Conservation (phyloP, 768 basidiomycete species). For the Collybiopsis luxurians region DNA sequence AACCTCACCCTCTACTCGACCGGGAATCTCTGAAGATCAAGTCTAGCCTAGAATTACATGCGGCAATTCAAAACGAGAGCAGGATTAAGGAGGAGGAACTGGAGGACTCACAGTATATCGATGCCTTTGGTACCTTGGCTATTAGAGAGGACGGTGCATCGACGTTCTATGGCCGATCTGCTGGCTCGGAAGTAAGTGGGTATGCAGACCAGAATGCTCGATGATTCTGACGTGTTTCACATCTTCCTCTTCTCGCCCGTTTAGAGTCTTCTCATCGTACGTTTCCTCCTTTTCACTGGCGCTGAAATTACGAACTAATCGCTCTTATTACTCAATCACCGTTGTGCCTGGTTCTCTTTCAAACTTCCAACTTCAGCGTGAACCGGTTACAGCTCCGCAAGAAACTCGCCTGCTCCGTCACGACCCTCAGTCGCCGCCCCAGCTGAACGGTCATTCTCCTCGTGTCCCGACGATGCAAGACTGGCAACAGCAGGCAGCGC, state of each 20-base stretch:
- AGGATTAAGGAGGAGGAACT: conserved; percentile 25
- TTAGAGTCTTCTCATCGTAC: conserved; percentile 57
- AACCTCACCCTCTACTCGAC: conserved; percentile 57
- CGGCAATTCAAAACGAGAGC: conserved; percentile 45
- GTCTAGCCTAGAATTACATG: conserved; percentile 65
- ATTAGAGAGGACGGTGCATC: conserved; percentile 67
- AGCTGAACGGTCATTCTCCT: background rate
- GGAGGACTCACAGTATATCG: conserved; percentile 53
- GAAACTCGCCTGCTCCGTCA: background rate
- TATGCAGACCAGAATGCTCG: background rate
- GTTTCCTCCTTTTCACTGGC: conserved; percentile 14
- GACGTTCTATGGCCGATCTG: conserved; percentile 72
- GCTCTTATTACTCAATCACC: background rate
- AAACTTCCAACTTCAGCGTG: background rate
- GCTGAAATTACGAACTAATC: background rate
- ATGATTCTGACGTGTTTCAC: background rate
- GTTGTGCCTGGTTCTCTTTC: background rate
- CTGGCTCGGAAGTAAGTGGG: conserved; percentile 62
- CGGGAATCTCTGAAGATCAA: conserved; percentile 64
- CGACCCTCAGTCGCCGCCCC: background rate
- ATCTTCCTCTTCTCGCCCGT: conserved; percentile 1
- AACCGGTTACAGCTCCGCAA: background rate
- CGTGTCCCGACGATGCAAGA: conserved; percentile 1
- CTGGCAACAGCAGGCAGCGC: conserved; percentile 7
- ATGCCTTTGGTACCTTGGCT: conserved; percentile 68